These are phyloP conservation scores for Endogone sp. DNA, from an alignment of 192 early-diverging fungal species.

Conservation along the genomic window DNA sequence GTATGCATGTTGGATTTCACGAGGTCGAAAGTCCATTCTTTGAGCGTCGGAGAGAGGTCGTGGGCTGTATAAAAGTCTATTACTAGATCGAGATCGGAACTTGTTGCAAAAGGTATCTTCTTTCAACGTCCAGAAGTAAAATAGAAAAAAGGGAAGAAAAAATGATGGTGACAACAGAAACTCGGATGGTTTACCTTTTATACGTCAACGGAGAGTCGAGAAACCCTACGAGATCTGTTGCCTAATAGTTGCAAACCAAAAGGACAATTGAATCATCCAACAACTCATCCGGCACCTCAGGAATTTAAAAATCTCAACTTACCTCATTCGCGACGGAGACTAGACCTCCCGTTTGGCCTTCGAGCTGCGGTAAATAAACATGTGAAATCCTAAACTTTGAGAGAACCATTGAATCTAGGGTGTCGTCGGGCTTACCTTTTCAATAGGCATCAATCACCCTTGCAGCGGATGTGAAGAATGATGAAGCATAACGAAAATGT, in stretches of 20 bases:
- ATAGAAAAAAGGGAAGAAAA: too few relatives aligned
- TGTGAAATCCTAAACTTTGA: background rate
- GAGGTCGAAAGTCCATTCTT: constrained; percentile 47
- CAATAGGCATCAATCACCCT: background rate
- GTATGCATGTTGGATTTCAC: constrained; percentile 59
- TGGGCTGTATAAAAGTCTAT: constrained; percentile 38
- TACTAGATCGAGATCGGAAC: constrained; percentile 10
- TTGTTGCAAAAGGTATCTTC: background rate
- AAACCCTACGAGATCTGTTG: background rate
- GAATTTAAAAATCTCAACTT: background rate
- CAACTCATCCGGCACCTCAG: too few relatives aligned
- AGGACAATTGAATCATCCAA: background rate
- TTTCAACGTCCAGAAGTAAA: too few relatives aligned
- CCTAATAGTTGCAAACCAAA: background rate
- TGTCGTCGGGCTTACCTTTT: background rate
- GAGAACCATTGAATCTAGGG: background rate
- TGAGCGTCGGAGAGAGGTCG: constrained; percentile 29
- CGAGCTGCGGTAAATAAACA: background rate
- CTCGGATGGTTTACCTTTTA: too few relatives aligned
- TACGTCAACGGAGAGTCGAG: background rate
- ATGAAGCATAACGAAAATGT: too few relatives aligned
- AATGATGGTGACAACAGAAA: background rate
- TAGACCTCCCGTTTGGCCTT: background rate
- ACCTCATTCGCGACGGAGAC: background rate
- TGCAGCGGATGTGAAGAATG: too few relatives aligned